Conservation (phyloP, 2,329 filamentous ascomycete genomes). For the Arthroderma uncinatum region DNA sequence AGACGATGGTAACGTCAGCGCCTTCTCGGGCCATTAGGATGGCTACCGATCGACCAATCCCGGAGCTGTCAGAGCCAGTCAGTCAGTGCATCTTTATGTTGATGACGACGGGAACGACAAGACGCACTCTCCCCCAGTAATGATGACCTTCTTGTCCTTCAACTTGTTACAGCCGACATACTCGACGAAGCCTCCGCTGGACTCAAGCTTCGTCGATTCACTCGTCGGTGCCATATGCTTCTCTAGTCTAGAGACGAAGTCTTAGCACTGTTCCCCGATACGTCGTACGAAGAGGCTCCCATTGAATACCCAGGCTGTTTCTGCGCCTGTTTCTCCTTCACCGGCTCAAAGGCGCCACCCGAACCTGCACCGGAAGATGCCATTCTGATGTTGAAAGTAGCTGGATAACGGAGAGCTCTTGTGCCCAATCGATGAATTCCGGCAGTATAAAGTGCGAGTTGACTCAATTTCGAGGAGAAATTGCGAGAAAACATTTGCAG, state of each 20-base stretch:
- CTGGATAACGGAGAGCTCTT: neutral
- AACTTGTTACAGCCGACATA: conserved; percentile 41
- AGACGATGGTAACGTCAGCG: conserved; percentile 46
- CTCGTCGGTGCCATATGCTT: conserved; percentile 23
- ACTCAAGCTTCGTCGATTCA: conserved; percentile 27
- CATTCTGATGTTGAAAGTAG: conserved; percentile 7
- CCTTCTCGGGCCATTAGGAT: conserved; percentile 49
- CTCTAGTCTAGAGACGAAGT: conserved; percentile 8
- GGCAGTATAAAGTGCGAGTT: neutral
- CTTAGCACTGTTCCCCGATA: neutral
- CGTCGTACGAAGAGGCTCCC: neutral
- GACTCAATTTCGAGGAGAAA: neutral
- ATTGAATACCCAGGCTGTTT: conserved; percentile 10
- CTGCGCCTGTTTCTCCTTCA: conserved; percentile 10
- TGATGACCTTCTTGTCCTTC: conserved; percentile 41
- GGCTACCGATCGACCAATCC: conserved; percentile 45
- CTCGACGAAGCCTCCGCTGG: conserved; percentile 21
- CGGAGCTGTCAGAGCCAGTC: conserved; percentile 33
- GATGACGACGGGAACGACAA: neutral
- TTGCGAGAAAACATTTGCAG: neutral
- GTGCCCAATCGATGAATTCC: neutral
- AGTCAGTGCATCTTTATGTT: neutral
- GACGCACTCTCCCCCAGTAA: conserved; percentile 47
- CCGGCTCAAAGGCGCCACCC: conserved; percentile 12
- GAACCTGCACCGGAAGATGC: conserved; percentile 11